Base-by-base conservation (phyloP, 352 stramenopile species). In the Phytopythium chamaehyphon region DNA sequence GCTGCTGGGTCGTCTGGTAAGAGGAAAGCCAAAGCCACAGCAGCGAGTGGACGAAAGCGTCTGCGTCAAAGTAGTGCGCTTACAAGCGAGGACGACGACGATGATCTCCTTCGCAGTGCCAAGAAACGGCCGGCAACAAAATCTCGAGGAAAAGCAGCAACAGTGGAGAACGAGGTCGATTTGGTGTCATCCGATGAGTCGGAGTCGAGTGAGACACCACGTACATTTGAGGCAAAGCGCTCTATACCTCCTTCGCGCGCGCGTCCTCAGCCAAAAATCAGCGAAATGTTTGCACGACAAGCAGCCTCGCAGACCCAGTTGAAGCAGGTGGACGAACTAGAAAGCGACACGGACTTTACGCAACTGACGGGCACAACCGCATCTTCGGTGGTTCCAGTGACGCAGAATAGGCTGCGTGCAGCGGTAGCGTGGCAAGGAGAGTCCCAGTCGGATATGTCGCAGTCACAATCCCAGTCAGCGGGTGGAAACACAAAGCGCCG, bases 281-380 rank as follows among this genome's bases (percentile, higher is more conserved):
- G 63, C 54, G 58, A 77, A 19, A 45, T 91, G 51, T 86, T 89
- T 39, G 67, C 69, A 51, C 66, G 55, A 15, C 71, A 79, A 36
- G 28, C 16, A 21, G 14, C 36, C 40, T 42, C 71, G 48, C 55
- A 74, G 42, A 37, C 5, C 7, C 35, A 38, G 16, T 50, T 59
- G 40, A 50, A 52, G 23, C 18, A 66, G 12, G 62, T 79, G 19
- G 76, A 88, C 54, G 75, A 85, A 15, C 62, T 88, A n/a, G 80
- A 91, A 57, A 86, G 75, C 26, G 80, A 91, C 44, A 40, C 68
- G 1, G 77, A 88, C 49, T 91, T 91, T 37, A 83, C 71, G 19
- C 52, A 84, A 48, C 49, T 89, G 24, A 65, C 68, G 7, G 54
- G 58, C 31, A 40, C 54, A 12, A 52, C 31, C 21, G 11, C 28